Evolutionary conservation across 2,329 filamentous ascomycete genomes (phyloP), one percentile per base, ranked within the genome.

Genomic region (Pestalotiopsis sp.): DNA sequence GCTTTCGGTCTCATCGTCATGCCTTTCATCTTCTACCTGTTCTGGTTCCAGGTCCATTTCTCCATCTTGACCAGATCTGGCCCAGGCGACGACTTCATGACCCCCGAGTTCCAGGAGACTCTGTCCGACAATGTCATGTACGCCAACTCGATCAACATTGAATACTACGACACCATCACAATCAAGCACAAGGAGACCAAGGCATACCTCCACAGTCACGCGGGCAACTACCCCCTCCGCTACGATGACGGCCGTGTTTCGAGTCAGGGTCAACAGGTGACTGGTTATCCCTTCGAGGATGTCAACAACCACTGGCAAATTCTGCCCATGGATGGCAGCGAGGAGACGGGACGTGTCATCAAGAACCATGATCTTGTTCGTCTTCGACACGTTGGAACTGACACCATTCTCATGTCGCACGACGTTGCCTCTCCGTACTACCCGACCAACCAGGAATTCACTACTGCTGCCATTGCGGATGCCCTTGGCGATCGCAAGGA

Each of bases 41-140:
- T 99, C 87, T 99, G 96, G 96, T 99, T 99, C 91, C 96, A 99
- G 86, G 95, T 99, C 38, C 96, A 99, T 83, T 99, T 99, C 80
- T 87, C 93, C 59, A 93, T 99, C 75, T 87, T 99, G 71, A 92
- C 84, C 73, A 89, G 91, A 70, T 98, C 96, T 66, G 96, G 96
- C 45, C 95, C 96, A 59, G 96, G 96, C 66, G 96, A 99, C 78
- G 95, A 98, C 77, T 99, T 99, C 83, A 99, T 99, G 96, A 94
- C 92, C 4, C 96, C 96, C 1, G 94, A 96, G 77, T 99, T 99
- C 85, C 96, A 99, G 83, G 95, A 97, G 83, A 98, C 96, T 1
- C 85, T 99, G 72, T 94, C 92, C 77, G 95, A 99, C 84, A 99
- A 99, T 78, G 83, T 92, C 70, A 96, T 99, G 93, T 89, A 94